These are phyloP conservation scores for Venturia carpophila DNA, from an alignment of 2,329 filamentous ascomycete genomes.

Conservation along the genomic window DNA sequence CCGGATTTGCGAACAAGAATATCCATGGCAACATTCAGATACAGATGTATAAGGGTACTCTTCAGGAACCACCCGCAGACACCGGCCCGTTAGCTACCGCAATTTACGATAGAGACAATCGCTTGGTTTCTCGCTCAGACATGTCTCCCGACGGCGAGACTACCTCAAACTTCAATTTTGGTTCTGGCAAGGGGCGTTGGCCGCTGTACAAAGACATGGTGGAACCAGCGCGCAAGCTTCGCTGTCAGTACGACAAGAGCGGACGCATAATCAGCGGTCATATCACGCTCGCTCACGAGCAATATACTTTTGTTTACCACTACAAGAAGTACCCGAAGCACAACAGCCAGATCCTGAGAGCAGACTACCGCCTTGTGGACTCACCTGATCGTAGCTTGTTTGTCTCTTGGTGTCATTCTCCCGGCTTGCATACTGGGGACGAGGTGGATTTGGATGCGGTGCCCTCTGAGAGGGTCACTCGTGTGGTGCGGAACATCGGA, in stretches of 20 bases:
- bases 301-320: not conserved
- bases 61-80: not conserved
- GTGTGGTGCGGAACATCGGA: constrained; percentile 8
- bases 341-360: constrained; percentile 4
- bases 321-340: constrained; percentile 9
- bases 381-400: constrained; percentile 8
- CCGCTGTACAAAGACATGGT: constrained; percentile 9
- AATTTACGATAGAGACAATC: constrained; percentile 4
- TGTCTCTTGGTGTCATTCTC: constrained; percentile 10
- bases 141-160: not conserved
- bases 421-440: not conserved
- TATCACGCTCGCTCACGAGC: not conserved
- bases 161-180: not conserved
- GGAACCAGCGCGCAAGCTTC: constrained; percentile 10
- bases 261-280: constrained; percentile 6
- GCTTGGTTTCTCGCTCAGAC: not conserved
- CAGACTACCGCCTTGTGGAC: constrained; percentile 3
- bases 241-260: constrained; percentile 6
- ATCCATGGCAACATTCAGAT: constrained; percentile 8
- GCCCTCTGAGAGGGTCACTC: constrained; percentile 13
- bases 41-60: not conserved
- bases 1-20: not conserved
- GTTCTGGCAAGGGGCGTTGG: not conserved
- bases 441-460: not conserved
- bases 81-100: constrained; percentile 3